Evolutionary conservation across 2,329 filamentous ascomycete species (phyloP).

Genomic region (Leptographium radiaticola): DNA sequence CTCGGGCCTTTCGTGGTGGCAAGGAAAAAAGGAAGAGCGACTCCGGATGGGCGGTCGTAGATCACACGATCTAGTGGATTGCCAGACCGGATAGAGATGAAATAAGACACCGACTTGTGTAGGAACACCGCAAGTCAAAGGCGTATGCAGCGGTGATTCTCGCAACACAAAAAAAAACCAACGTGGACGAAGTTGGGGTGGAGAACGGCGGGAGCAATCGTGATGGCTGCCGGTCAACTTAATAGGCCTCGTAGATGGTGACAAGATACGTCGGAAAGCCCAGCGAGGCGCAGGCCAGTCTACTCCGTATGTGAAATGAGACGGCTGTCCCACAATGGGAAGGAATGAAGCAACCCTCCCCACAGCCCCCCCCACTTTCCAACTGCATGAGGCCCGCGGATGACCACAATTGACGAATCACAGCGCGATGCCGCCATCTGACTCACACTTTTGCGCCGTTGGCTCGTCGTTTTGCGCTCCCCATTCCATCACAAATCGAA

Average conservation of each 20-base stretch:
- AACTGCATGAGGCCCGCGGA: neutral
- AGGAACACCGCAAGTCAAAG: no score
- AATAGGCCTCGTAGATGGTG: neutral
- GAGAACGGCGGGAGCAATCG: no score
- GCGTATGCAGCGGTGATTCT: no score
- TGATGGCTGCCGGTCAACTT: neutral
- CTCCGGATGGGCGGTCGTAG: no score
- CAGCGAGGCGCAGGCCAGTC: neutral
- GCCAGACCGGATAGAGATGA: no score
- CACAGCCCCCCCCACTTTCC: neutral
- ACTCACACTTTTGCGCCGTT: neutral
- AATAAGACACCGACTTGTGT: no score
- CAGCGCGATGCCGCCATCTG: neutral
- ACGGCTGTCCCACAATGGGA: neutral
- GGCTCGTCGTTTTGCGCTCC: neutral
- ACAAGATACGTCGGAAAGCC: neutral
- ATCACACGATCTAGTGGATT: no score
- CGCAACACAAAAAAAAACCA: no score
- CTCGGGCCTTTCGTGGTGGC: no score
- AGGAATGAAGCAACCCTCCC: neutral
- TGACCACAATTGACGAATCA: neutral
- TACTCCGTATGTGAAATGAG: neutral
- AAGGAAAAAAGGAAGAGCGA: no score
- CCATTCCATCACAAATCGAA: no score
- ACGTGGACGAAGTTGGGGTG: no score